phyloP scores from a whole-genome alignment of 2,329 filamentous ascomycete genomes.

The Fusarium concolor region DNA sequence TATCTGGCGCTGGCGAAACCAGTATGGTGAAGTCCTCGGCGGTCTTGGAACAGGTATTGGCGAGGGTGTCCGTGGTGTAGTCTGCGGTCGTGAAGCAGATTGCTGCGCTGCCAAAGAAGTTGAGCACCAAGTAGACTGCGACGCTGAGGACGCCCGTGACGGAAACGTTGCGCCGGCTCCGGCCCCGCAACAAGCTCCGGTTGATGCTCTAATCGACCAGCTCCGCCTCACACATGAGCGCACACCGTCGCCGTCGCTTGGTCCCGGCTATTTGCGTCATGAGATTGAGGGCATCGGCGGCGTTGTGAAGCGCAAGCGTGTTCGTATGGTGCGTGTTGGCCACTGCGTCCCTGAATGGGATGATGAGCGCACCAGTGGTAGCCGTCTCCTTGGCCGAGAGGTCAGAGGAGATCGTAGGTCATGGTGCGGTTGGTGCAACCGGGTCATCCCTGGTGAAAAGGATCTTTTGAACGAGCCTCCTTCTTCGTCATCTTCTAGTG shows the following conservation, averaged over 20 bases:
- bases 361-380: conserved; percentile 73
- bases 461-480: conserved; percentile 51
- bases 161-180: conserved; percentile 40
- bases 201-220: conserved; percentile 48
- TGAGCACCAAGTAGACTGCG: conserved; percentile 87
- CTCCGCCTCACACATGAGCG: conserved; percentile 50
- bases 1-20: conserved; percentile 90
- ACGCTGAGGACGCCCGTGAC: conserved; percentile 77
- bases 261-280: conserved; percentile 83
- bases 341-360: conserved; percentile 88
- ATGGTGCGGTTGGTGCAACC: conserved; percentile 93
- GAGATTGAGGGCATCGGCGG: conserved; percentile 94
- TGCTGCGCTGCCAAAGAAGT: conserved; percentile 83
- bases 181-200: conserved; percentile 35
- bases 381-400: conserved; percentile 77
- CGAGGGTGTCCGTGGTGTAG: conserved; percentile 87
- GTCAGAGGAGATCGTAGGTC: conserved; percentile 75
- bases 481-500: conserved; percentile 44
- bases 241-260: conserved; percentile 63
- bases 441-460: conserved; percentile 73
- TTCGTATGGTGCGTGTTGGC: conserved; percentile 83
- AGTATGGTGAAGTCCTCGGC: conserved; percentile 83
- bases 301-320: conserved; percentile 87
- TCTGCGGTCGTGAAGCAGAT: conserved; percentile 80
- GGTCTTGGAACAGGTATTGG: conserved; percentile 88